Percentiles rank a stretch among this genome's conserved stretches.
Conservation (phyloP, 1,284 basidiomycete species). For the Trametes hirsuta region DNA sequence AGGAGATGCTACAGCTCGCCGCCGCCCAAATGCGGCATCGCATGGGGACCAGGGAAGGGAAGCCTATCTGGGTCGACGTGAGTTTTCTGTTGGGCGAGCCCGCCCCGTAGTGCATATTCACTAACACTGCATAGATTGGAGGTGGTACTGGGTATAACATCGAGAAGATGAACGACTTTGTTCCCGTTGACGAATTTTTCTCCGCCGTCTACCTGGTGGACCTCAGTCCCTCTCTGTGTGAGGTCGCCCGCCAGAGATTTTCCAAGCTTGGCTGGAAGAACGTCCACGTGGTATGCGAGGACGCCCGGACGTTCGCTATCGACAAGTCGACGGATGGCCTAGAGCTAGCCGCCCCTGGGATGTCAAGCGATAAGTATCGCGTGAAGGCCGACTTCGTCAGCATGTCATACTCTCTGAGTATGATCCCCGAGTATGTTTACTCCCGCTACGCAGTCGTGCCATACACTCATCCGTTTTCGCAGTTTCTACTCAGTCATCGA, state of each 20-base stretch:
- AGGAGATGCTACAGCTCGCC: conserved; percentile 28
- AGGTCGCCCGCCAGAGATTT: conserved; percentile 23
- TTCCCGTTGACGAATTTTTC: conserved; percentile 23
- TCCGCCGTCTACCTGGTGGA: conserved; percentile 27
- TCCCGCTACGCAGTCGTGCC: too few relatives aligned
- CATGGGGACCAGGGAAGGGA: background rate
- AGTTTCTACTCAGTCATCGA: conserved; percentile 30
- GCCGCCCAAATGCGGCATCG: conserved; percentile 25
- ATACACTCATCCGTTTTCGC: background rate
- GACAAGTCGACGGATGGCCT: background rate
- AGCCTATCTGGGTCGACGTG: conserved; percentile 28
- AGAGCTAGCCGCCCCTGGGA: background rate
- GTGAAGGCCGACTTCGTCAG: conserved; percentile 24
- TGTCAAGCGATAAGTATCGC: conserved; percentile 1
- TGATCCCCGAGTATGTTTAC: conserved; percentile 27
- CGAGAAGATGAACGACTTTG: conserved; percentile 26
- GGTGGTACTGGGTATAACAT: conserved; percentile 28
- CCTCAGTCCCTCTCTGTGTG: conserved; percentile 26
- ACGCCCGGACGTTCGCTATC: conserved; percentile 24
- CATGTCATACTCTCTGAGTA: conserved; percentile 28
- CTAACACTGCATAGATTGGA: conserved; percentile 13
- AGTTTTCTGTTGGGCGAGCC: background rate
- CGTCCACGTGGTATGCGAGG: conserved; percentile 26
- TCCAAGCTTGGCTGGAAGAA: conserved; percentile 25
- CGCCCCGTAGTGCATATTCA: background rate